These are phyloP conservation scores for Sugiyamaella castrensis DNA, from an alignment of 1,139 yeast genomes.

Conservation along the genomic window DNA sequence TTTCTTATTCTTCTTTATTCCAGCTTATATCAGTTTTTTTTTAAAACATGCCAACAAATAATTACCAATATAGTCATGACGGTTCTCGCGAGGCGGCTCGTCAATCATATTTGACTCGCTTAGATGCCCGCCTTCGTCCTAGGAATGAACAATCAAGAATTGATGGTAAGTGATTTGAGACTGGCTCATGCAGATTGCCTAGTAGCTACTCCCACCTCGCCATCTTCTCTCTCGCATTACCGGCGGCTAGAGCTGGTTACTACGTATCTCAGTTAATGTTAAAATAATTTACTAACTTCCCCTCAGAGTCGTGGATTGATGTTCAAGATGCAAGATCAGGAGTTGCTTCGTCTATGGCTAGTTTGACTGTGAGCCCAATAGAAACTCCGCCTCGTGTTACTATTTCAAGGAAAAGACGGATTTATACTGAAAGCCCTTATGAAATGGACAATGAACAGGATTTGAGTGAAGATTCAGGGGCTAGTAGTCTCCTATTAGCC, in stretches of 20 bases:
- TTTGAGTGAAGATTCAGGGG: slow-evolving; percentile 6
- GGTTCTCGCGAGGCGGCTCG: slow-evolving; percentile 7
- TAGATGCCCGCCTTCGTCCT: slow-evolving; percentile 7
- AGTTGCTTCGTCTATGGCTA: not conserved
- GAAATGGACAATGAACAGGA: slow-evolving; percentile 1
- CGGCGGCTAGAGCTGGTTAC: not conserved
- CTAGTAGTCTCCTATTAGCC: not conserved
- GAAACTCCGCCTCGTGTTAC: not conserved
- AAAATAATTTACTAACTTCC: not conserved
- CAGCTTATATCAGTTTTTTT: too few relatives aligned
- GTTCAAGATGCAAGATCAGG: slow-evolving; percentile 8
- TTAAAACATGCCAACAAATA: too few relatives aligned
- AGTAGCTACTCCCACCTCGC: too few relatives aligned
- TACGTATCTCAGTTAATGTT: too few relatives aligned
- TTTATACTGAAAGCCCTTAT: not conserved
- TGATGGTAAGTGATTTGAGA: slow-evolving; percentile 11
- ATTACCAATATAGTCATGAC: too few relatives aligned
- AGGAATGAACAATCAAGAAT: not conserved
- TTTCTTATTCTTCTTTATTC: too few relatives aligned
- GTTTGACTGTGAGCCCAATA: not conserved
- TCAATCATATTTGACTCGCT: slow-evolving; percentile 7
- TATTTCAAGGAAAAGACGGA: slow-evolving; percentile 2
- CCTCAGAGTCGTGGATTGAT: slow-evolving; percentile 25
- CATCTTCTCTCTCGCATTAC: too few relatives aligned
- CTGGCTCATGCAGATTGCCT: too few relatives aligned